Evolutionary conservation across 306 rosid genomes (phyloP), one percentile per base, ranked within the genome.

Genomic region (Cicer bijugum): DNA sequence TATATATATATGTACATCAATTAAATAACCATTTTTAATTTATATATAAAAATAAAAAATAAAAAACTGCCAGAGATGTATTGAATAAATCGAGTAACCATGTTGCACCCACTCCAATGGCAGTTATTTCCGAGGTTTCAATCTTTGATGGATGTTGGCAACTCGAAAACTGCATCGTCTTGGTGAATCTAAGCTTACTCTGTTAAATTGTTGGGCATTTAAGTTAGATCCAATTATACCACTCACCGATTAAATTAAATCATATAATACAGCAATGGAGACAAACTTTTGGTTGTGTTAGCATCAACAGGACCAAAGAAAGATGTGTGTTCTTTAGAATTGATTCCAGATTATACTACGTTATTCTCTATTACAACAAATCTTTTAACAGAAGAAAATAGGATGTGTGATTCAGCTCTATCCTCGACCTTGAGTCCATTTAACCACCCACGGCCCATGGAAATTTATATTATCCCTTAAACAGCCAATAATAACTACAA

Each of bases 71-170:
- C 42, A 11, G 23, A 28, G 16, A 58, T 57, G 10, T 11, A 58
- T 48, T 5, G 9, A 28, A 6, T 58, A 40, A 28, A 58, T 15
- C 9, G 16, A 57, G 39, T 11, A 28, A 79, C 47, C 74, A 50
- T 42, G 75, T 75, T n/a, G 44, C 77, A 33, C 81, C 75, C 86
- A 66, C 67, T 81, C 60, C 87, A 65, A 69, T 52, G 77, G 85
- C 87, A 85, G 83, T 85, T 69, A 80, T 76, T 48, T 76, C 80
- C 82, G 42, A 58, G 78, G 78, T 53, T 47, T 69, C 75, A 79
- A 86, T 85, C 85, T 85, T 83, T 83, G 83, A 73, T 61, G 76
- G 78, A 72, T 67, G 84, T 74, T 80, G 84, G 72, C 85, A 78
- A 79, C 87, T 77, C 72, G 80, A 62, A 28, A 63, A 81, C 84